Conservation (phyloP, 345 rosid species). For the Gynandropsis gynandra region DNA sequence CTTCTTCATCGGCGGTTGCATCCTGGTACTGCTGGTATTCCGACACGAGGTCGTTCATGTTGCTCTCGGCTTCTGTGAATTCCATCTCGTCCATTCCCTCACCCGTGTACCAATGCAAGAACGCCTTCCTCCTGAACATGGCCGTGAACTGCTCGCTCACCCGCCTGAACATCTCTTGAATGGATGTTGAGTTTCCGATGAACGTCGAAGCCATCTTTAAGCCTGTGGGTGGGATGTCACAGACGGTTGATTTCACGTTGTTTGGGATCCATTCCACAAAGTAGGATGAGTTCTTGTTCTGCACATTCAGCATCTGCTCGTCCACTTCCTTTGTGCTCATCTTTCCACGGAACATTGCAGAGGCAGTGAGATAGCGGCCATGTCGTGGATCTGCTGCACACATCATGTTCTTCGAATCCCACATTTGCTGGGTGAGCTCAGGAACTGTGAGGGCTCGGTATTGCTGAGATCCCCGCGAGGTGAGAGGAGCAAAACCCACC, state of each 20-base stretch:
- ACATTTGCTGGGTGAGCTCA: slow-evolving; percentile 80
- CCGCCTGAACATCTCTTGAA: slow-evolving; percentile 30
- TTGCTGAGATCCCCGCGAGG: slow-evolving; percentile 72
- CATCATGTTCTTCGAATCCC: slow-evolving; percentile 83
- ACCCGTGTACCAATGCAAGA: slow-evolving; percentile 76
- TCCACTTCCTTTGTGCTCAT: slow-evolving; percentile 93
- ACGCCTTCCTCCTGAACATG: slow-evolving; percentile 31
- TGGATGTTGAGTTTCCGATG: slow-evolving; percentile 68
- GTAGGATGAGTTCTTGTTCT: slow-evolving; percentile 85
- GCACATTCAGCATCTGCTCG: slow-evolving; percentile 90
- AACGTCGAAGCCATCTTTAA: slow-evolving; percentile 72
- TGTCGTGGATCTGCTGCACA: slow-evolving; percentile 90
- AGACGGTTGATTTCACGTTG: slow-evolving; percentile 74
- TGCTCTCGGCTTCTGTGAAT: slow-evolving; percentile 87
- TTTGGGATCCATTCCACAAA: slow-evolving; percentile 51
- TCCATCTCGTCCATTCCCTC: slow-evolving; percentile 99
- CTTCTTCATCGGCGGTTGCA: slow-evolving; percentile 57
- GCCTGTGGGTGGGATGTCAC: slow-evolving; percentile 72
- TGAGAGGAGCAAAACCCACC: slow-evolving; percentile 77
- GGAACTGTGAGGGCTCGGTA: slow-evolving; percentile 80
- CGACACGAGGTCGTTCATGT: slow-evolving; percentile 86
- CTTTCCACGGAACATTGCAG: slow-evolving; percentile 84
- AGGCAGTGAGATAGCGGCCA: slow-evolving; percentile 78
- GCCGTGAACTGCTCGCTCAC: slow-evolving; percentile 30
- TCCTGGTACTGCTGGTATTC: slow-evolving; percentile 91